A percentile compares a stretch with the other conserved stretches of the same genome.
phyloP scores from a whole-genome alignment of 805 yeast species.

The Jamesozyma piceae region DNA sequence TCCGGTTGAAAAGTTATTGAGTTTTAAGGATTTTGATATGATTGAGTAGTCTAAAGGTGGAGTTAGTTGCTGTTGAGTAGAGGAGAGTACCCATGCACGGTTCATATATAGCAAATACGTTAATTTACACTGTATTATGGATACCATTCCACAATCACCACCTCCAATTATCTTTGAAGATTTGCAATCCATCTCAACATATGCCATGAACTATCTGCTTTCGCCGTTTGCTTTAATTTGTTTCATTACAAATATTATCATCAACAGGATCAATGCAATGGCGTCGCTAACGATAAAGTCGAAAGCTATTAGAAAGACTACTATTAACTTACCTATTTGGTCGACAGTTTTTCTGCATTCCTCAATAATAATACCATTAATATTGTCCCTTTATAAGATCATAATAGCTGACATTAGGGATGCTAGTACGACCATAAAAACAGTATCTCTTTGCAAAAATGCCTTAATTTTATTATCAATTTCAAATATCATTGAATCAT shows the following conservation, averaged over 20 bases:
- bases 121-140: too few species aligned
- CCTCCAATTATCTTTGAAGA: too few species aligned
- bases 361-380: not conserved
- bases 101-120: too few species aligned
- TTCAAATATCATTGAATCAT: conserved; percentile 42
- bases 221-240: conserved; percentile 45
- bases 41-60: too few species aligned
- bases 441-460: not conserved
- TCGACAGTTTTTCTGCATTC: conserved; percentile 29
- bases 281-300: conserved; percentile 38
- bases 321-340: conserved; percentile 16
- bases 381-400: not conserved
- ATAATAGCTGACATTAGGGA: not conserved
- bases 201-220: conserved; percentile 30
- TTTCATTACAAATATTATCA: conserved; percentile 46
- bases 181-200: not conserved
- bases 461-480: conserved; percentile 17
- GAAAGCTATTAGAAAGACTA: conserved; percentile 14
- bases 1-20: too few species aligned
- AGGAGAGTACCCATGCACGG: too few species aligned
- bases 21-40: too few species aligned
- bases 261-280: conserved; percentile 51
- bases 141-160: too few species aligned
- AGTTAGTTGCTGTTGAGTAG: too few species aligned
- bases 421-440: not conserved